Conservation (phyloP, 2,329 filamentous ascomycete genomes). For the Acrocalymma vagum region DNA sequence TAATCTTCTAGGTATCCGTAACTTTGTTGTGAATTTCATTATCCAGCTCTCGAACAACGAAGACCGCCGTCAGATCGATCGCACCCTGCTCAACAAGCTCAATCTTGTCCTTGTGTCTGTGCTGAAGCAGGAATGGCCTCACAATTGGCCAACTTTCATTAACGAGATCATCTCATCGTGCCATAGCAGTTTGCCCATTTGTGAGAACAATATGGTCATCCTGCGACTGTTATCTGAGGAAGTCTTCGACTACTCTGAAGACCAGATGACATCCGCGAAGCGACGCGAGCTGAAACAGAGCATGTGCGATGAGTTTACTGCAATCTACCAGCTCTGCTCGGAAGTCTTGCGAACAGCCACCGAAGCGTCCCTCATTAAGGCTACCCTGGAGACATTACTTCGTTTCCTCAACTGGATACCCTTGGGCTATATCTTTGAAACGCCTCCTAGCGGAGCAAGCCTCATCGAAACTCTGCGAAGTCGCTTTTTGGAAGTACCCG, state of each 20-base stretch:
- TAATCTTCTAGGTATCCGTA: constrained; percentile 79
- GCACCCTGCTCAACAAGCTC: constrained; percentile 95
- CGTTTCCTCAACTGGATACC: constrained; percentile 99
- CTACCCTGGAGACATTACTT: constrained; percentile 94
- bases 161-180: constrained; percentile 98
- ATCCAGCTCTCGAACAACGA: constrained; percentile 92
- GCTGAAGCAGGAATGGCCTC: constrained; percentile 98
- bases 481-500: constrained; percentile 89
- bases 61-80: constrained; percentile 83
- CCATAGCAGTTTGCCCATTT: constrained; percentile 93
- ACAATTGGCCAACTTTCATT: constrained; percentile 99
- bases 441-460: constrained; percentile 64
- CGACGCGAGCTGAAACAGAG: constrained; percentile 96
- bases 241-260: constrained; percentile 98
- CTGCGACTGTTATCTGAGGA: constrained; percentile 94
- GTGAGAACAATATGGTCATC: constrained; percentile 99
- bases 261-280: constrained; percentile 99
- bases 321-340: constrained; percentile 96
- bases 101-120: constrained; percentile 98
- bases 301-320: constrained; percentile 98
- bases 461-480: constrained; percentile 94
- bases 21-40: constrained; percentile 99
- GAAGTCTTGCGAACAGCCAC: constrained; percentile 92
- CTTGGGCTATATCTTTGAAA: constrained; percentile 98
- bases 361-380: constrained; percentile 88